Evolutionary conservation across 2,329 filamentous ascomycete genomes (phyloP), one percentile per base, ranked within the genome.

Genomic region (Cladophialophora immunda): DNA sequence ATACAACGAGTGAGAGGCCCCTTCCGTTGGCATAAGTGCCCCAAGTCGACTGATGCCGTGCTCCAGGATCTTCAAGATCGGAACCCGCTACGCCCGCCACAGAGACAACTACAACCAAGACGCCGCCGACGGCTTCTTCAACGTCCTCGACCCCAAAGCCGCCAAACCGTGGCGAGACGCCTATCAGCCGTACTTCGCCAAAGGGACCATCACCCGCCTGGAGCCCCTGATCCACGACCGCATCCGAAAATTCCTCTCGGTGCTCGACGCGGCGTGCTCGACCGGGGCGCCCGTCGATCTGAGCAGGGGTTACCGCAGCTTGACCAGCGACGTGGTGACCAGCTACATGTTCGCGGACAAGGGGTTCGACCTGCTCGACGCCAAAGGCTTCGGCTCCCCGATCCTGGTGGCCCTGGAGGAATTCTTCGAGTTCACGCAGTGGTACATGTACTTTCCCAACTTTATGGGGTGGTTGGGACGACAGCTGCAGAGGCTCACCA

Each of bases 101-200:
- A n/a, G 25, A 6, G 29, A 32, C 9, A 65, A 65, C 55, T 71
- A 67, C 50, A 38, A 30, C 54, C 57, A 50, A 11, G 62, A 64
- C 8, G 15, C 58, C n/a, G 58, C 29, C 52, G 59, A 41, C 25
- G 52, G 36, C 25, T 62, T 57, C 27, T 66, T 67, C 60, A 63
- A 67, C 19, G 53, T 57, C 7, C 52, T 63, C 22, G 52, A 62
- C n/a, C 38, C 41, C 32, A 61, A 59, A 34, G 58, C 34, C 9
- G 66, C 63, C 53, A 68, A 68, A 58, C 66, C 58, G 17, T 61
- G 63, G 58, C 62, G 63, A 22, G 66, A 68, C 36, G 27, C 58
- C 17, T 68, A 78, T 8, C 69, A 69, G 15, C 74, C 74, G 2
- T 78, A 76, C 61, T 79, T 79, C 68, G 74, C 73, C 47, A 75